Conservation (phyloP, 495 filamentous ascomycete species). For the Aspergillus ellipticus region DNA sequence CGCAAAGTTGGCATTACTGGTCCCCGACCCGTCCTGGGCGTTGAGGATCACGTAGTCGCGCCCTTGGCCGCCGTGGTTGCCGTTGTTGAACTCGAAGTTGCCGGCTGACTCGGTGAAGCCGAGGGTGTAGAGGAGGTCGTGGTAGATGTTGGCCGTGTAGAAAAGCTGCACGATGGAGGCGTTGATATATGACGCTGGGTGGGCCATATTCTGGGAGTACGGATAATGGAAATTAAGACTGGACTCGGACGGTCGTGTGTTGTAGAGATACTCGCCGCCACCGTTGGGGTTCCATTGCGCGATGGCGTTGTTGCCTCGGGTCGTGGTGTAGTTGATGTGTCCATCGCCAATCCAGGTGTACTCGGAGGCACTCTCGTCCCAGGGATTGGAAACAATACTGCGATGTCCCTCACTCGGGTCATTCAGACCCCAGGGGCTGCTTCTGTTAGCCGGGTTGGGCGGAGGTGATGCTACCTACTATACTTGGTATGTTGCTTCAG, state of each 20-base stretch:
- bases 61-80: conserved; percentile 40
- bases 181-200: conserved; percentile 9
- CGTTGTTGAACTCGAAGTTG: conserved; percentile 53
- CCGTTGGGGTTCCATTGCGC: conserved; percentile 11
- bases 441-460: not conserved
- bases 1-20: conserved; percentile 50
- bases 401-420: conserved; percentile 11
- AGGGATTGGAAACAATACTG: conserved; percentile 6
- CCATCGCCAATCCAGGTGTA: conserved; percentile 15
- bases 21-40: conserved; percentile 48
- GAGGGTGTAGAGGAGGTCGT: conserved; percentile 50
- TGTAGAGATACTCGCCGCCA: not conserved
- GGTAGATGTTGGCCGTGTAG: conserved; percentile 51
- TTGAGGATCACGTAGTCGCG: conserved; percentile 52
- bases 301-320: conserved; percentile 11
- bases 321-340: conserved; percentile 1
- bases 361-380: conserved; percentile 1
- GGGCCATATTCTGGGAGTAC: not conserved
- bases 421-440: conserved; percentile 9
- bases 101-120: conserved; percentile 53
- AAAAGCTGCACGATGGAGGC: conserved; percentile 43
- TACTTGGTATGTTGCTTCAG: conserved; percentile 11
- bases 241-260: conserved; percentile 3
- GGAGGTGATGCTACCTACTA: conserved; percentile 4
- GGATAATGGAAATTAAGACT: conserved; percentile 6